Percentiles rank a stretch among this genome's conserved stretches.
These are phyloP conservation scores for Cordyceps fumosorosea DNA, from an alignment of 2,329 filamentous ascomycete species.

Conservation along the genomic window DNA sequence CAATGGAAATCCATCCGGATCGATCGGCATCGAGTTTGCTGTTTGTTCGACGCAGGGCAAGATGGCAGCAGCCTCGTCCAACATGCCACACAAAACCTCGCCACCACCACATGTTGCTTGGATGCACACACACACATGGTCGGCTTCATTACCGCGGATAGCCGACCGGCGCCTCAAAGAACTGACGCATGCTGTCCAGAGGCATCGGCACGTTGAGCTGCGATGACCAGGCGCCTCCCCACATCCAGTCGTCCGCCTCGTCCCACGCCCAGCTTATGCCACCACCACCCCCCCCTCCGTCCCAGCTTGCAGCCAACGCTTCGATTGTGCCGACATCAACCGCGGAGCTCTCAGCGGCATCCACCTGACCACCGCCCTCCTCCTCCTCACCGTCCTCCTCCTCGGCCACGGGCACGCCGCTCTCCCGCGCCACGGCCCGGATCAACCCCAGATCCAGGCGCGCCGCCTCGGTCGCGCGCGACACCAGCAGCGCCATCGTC, in stretches of 20 bases:
- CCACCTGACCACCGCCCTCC: neutral
- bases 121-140: no score
- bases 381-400: neutral
- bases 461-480: constrained; percentile 21
- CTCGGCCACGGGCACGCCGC: constrained; percentile 16
- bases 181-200: constrained; percentile 15
- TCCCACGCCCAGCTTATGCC: constrained; percentile 11
- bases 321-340: neutral
- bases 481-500: constrained; percentile 25
- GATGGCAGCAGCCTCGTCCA: neutral
- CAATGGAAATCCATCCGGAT: neutral
- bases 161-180: neutral
- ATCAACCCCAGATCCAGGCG: constrained; percentile 27
- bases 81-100: neutral
- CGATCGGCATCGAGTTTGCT: neutral
- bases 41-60: neutral
- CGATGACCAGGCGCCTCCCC: neutral
- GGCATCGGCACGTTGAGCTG: constrained; percentile 13
- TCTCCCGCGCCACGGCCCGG: constrained; percentile 26
- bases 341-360: neutral
- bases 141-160: neutral
- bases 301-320: constrained; percentile 13
- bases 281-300: neutral
- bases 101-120: neutral
- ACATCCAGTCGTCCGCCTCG: constrained; percentile 10